Evolutionary conservation across 805 yeast species (phyloP), one percentile per base, ranked within the genome.

Genomic region (Millerago galiae): DNA sequence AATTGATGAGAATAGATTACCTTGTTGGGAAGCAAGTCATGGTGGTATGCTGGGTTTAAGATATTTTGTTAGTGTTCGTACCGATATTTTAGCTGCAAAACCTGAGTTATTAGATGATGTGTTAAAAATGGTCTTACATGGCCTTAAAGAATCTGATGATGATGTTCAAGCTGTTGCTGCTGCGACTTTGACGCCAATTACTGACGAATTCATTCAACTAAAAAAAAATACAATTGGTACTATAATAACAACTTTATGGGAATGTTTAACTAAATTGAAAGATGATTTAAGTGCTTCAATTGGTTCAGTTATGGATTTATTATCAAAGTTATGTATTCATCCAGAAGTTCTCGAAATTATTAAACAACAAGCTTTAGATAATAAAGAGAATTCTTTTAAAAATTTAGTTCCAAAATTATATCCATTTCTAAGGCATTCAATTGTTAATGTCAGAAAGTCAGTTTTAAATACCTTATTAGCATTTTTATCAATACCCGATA

Each of bases 121-220:
- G 1, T 81, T 90, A 4, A 71, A 78, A 34, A 85, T 93, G 75
- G 98, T 93, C 1, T 67, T 93, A 34, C 87, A 85, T 62, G 96
- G 97, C 3, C 66, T 93, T 37, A 81, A 79, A 48, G 76, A 73
- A 47, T 72, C 79, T 42, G 95, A 89, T 53, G 98, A 90, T 61
- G 99, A 93, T 60, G 98, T 93, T 21, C 97, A 95, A 61, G 89
- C 96, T 8, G 96, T 91, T 36, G 89, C 96, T 18, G 98, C 99
- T 0, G 84, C 95, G 3, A 88, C 96, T 1, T 67, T 93, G 40
- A 72, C 91, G 0, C 99, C 99, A 4, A 86, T 93, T 37, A 89
- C 96, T 2, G 70, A 74, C n/a, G 86, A 87, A 49, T 87, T 91
- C 60, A 90, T 90, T n/a, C 68, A 72, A 31, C 65, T 83, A 35